Conservation (phyloP, 2,329 filamentous ascomycete genomes). For the Penicillium vulpinum region DNA sequence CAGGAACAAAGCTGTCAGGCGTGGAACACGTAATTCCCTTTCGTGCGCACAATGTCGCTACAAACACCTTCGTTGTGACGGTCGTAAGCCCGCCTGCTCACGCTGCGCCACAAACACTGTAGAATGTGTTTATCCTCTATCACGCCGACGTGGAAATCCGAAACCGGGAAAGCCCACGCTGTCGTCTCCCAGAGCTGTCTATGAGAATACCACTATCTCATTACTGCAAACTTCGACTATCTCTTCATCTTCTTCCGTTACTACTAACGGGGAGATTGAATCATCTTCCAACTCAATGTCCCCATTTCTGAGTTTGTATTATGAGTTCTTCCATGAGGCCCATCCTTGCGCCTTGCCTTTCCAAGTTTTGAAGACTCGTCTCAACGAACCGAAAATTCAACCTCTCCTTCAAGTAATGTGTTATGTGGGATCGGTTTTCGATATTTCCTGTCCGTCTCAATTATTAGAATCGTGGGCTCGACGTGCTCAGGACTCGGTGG, state of each 20-base stretch:
- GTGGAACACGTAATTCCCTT: slow-evolving; percentile 8
- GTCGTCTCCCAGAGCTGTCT: not conserved
- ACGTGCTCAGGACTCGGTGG: not conserved
- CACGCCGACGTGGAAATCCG: slow-evolving; percentile 42
- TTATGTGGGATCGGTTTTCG: slow-evolving; percentile 7
- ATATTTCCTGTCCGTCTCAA: not conserved
- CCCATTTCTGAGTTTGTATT: not conserved
- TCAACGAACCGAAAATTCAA: not conserved
- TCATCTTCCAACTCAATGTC: not conserved
- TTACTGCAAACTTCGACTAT: not conserved
- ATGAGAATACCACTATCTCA: not conserved
- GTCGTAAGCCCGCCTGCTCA: slow-evolving; percentile 43
- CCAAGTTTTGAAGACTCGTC: not conserved
- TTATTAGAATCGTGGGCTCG: not conserved
- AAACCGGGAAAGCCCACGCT: not conserved
- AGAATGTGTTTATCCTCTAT: slow-evolving; percentile 50
- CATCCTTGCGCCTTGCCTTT: slow-evolving; percentile 3
- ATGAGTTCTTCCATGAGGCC: slow-evolving; percentile 4
- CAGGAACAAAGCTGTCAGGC: not conserved
- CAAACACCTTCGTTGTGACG: slow-evolving; percentile 49
- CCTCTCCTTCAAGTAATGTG: slow-evolving; percentile 2
- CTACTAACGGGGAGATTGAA: not conserved
- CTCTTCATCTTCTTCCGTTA: not conserved
- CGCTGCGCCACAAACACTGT: slow-evolving; percentile 42
- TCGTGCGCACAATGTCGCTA: slow-evolving; percentile 30